A percentile compares a stretch with the other conserved stretches of the same genome.
Evolutionary conservation across 768 basidiomycete genomes (phyloP).

Genomic region (Leccinellum albellum): DNA sequence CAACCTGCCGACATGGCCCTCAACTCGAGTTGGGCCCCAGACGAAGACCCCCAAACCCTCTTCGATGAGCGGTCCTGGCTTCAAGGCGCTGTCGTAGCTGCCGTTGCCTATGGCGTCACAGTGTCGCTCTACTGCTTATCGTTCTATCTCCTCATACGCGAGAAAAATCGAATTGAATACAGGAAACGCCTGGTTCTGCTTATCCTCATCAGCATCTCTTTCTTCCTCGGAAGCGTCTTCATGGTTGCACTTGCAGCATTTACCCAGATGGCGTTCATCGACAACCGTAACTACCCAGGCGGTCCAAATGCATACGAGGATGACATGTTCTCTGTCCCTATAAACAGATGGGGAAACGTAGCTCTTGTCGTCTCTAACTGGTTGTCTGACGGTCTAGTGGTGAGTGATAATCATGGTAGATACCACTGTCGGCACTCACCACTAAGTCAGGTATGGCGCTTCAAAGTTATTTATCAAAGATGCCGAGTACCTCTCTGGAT

Average conservation of each 20-base stretch:
- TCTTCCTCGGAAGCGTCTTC: not conserved
- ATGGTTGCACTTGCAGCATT: not conserved
- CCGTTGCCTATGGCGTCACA: not conserved
- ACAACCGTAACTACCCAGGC: not conserved
- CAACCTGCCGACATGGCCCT: not conserved
- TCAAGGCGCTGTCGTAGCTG: not conserved
- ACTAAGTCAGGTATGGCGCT: not conserved
- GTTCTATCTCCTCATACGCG: not conserved
- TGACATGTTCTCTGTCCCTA: not conserved
- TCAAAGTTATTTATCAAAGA: not conserved
- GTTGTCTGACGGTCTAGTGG: not conserved
- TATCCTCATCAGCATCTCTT: not conserved
- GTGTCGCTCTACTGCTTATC: not conserved
- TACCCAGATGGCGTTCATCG: not conserved
- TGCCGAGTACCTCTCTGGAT: not conserved
- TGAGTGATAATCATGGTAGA: not conserved
- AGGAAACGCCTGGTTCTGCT: not conserved
- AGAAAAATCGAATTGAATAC: not conserved
- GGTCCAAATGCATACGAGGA: not conserved
- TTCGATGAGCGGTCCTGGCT: not conserved
- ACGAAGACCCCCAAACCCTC: not conserved
- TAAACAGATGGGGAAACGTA: not conserved
- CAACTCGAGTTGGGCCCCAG: not conserved
- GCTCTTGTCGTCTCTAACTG: not conserved
- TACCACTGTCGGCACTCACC: not conserved